Conservation (phyloP, 352 stramenopile genomes). For the Phytophthora cactorum region DNA sequence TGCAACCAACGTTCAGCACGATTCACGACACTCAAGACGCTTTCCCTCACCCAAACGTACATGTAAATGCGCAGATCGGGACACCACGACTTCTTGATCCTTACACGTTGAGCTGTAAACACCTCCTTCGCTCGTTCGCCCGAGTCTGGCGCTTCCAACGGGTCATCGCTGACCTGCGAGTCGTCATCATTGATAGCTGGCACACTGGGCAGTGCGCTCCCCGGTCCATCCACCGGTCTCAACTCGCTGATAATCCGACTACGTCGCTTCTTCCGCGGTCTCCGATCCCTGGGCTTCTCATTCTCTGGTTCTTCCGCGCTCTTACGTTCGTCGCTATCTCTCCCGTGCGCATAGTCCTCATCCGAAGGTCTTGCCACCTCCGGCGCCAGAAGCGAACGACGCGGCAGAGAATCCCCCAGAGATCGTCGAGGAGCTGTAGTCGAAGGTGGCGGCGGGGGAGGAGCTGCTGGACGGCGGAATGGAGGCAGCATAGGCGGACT, state of each 20-base stretch:
- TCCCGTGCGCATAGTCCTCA: conserved; percentile 19
- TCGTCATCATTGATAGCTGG: conserved; percentile 29
- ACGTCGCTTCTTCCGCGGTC: conserved; percentile 26
- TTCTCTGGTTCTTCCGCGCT: conserved; percentile 17
- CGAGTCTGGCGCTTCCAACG: conserved; percentile 29
- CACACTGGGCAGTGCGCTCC: conserved; percentile 19
- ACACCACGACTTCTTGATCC: conserved; percentile 47
- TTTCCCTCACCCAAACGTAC: conserved; percentile 32
- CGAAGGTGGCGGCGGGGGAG: conserved; percentile 13
- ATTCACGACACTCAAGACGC: neutral
- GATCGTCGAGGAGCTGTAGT: conserved; percentile 19
- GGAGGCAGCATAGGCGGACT: conserved; percentile 21
- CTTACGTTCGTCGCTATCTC: conserved; percentile 39
- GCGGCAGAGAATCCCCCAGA: conserved; percentile 35
- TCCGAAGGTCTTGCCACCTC: conserved; percentile 18
- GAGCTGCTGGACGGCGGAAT: conserved; percentile 26
- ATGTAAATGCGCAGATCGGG: conserved; percentile 70
- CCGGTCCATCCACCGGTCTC: conserved; percentile 32
- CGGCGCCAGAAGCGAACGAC: conserved; percentile 39
- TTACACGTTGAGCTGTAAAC: conserved; percentile 61
- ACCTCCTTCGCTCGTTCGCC: conserved; percentile 40
- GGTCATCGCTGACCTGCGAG: conserved; percentile 18
- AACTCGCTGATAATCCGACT: conserved; percentile 49
- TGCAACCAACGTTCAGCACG: conserved; percentile 7
- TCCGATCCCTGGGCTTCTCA: conserved; percentile 14